Percentiles rank a stretch among this genome's conserved stretches.
Evolutionary conservation across 305 asterid species (phyloP).

Genomic region (Ilex paraguariensis): DNA sequence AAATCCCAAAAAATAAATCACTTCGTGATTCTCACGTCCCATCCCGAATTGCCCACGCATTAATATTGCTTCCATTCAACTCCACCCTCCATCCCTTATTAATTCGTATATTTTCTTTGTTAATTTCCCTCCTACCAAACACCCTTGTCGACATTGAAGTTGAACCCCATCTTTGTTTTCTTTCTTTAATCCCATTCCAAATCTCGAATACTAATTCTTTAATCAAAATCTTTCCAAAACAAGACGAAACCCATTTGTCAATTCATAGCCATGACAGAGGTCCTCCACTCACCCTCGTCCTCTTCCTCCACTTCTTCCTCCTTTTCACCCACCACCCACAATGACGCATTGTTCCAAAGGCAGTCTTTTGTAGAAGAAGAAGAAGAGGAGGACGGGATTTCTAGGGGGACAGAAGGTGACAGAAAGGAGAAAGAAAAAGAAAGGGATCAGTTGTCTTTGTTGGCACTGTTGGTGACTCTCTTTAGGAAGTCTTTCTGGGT

Average conservation of each 20-base stretch:
- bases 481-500: conserved; percentile 81
- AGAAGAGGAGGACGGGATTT: conserved; percentile 26
- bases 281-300: conserved; percentile 83
- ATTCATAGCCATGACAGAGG: conserved; percentile 88
- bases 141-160: neutral
- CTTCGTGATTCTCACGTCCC: conserved; percentile 83
- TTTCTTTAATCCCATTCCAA: neutral
- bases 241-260: conserved; percentile 28
- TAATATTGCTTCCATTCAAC: conserved; percentile 43
- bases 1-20: conserved; percentile 13
- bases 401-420: conserved; percentile 28
- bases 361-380: conserved; percentile 30
- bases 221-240: neutral
- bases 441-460: conserved; percentile 64
- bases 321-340: conserved; percentile 49
- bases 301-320: conserved; percentile 77
- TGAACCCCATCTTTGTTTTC: neutral
- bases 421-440: conserved; percentile 33
- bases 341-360: conserved; percentile 53
- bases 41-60: conserved; percentile 10
- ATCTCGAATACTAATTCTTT: neutral
- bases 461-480: conserved; percentile 71
- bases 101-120: conserved; percentile 21
- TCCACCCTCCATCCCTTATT: conserved; percentile 23
- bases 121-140: neutral